Evolutionary conservation across 495 filamentous ascomycete genomes (phyloP).

Genomic region (Penicillium steckii): DNA sequence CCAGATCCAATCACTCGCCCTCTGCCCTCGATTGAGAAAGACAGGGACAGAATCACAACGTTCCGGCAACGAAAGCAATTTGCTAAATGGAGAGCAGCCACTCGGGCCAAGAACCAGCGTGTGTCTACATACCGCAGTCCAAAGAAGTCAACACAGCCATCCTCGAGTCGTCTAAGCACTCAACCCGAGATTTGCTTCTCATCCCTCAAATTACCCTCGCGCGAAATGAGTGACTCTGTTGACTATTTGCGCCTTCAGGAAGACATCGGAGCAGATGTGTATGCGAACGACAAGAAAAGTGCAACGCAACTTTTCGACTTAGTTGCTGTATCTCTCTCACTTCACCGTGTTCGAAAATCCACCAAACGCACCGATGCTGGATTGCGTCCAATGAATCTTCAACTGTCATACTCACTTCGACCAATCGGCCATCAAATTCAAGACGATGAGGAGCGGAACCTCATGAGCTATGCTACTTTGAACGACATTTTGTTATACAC

Average conservation of each 20-base stretch:
- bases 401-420: neutral
- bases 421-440: neutral
- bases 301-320: neutral
- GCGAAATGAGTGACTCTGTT: neutral
- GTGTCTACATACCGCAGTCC: slow-evolving; percentile 11
- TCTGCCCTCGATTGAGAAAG: slow-evolving; percentile 14
- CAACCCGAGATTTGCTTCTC: slow-evolving; percentile 4
- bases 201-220: neutral
- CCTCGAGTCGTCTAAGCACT: neutral
- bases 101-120: slow-evolving; percentile 2
- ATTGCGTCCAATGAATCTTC: neutral
- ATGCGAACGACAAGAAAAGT: neutral
- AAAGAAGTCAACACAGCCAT: neutral
- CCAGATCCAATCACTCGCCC: neutral
- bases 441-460: neutral
- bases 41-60: slow-evolving; percentile 10
- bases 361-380: neutral
- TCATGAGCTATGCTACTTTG: neutral
- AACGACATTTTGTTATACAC: slow-evolving; percentile 15
- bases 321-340: slow-evolving; percentile 13
- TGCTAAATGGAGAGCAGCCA: slow-evolving; percentile 20
- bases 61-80: slow-evolving; percentile 17
- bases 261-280: neutral
- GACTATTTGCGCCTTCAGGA: neutral
- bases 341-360: slow-evolving; percentile 10